Evolutionary conservation across 768 basidiomycete species (phyloP).

Genomic region (Pleurotus ostreatus): DNA sequence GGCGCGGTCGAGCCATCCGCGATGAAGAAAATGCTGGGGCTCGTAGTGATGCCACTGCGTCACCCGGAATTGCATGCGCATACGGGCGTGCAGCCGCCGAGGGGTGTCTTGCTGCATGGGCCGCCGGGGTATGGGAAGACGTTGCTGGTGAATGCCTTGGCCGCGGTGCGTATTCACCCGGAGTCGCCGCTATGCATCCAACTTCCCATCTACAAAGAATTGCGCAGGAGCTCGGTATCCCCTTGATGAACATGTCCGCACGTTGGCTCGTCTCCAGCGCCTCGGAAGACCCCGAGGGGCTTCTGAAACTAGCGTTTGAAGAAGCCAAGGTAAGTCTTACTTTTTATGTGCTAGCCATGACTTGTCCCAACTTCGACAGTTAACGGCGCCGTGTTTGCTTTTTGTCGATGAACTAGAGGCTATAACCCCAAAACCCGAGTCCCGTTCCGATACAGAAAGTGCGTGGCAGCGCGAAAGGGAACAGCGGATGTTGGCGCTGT

Average conservation of each 20-base stretch:
- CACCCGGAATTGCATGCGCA: conserved; percentile 95
- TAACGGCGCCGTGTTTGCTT: conserved; percentile 85
- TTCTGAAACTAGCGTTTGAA: conserved; percentile 91
- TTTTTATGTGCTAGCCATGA: not conserved
- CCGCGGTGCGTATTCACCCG: conserved; percentile 58
- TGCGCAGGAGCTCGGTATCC: conserved; percentile 82
- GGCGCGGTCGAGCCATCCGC: conserved; percentile 84
- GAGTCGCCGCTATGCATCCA: not conserved
- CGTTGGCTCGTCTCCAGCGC: conserved; percentile 96
- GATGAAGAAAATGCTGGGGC: conserved; percentile 89
- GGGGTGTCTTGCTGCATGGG: conserved; percentile 91
- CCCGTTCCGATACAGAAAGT: conserved; percentile 58
- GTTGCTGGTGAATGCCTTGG: conserved; percentile 88
- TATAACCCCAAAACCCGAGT: conserved; percentile 76
- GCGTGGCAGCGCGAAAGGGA: conserved; percentile 96
- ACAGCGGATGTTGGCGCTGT: conserved; percentile 92
- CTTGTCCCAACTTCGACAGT: conserved; percentile 37
- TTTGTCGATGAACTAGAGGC: conserved; percentile 99
- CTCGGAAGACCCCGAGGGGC: conserved; percentile 98
- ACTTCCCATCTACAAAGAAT: conserved; percentile 4
- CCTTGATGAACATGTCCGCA: conserved; percentile 92
- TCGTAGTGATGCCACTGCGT: conserved; percentile 90
- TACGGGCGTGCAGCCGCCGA: conserved; percentile 87
- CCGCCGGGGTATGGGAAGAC: conserved; percentile 99
- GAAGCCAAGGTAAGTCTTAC: conserved; percentile 76